Percentiles rank a stretch among this genome's conserved stretches.
phyloP scores from a whole-genome alignment of 129 eudicot genomes.

The Centrapalus pauciflorus region DNA sequence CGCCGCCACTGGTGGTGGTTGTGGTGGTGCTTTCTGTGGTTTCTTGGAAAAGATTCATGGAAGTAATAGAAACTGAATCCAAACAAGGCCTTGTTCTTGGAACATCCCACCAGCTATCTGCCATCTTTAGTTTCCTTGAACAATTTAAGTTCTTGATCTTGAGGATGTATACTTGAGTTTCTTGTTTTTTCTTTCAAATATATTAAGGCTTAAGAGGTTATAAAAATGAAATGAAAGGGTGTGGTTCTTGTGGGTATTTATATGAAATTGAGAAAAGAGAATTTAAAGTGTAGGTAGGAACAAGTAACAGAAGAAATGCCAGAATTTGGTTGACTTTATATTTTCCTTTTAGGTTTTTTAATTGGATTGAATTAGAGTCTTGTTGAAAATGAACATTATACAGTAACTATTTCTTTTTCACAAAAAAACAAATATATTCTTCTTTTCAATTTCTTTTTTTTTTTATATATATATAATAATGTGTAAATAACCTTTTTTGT shows the following conservation, averaged over 20 bases:
- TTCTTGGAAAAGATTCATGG: conserved; percentile 47
- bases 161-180: conserved; percentile 16
- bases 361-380: background rate
- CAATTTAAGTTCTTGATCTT: conserved; percentile 18
- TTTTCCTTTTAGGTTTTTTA: background rate
- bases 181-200: background rate
- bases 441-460: background rate
- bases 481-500: no score
- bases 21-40: conserved; percentile 29
- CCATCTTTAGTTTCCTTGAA: conserved; percentile 32
- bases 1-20: conserved; percentile 20
- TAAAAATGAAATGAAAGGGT: conserved; percentile 39
- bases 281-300: conserved; percentile 27
- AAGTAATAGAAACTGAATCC: conserved; percentile 43
- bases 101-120: conserved; percentile 92
- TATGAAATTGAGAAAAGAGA: conserved; percentile 25
- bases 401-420: background rate
- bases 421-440: background rate
- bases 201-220: conserved; percentile 6
- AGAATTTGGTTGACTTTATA: conserved; percentile 52
- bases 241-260: conserved; percentile 54
- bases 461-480: no score
- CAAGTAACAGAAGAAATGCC: conserved; percentile 22
- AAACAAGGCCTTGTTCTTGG: conserved; percentile 43
- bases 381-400: background rate